phyloP scores from a whole-genome alignment of 768 basidiomycete genomes.

The Termitomyces sp. region DNA sequence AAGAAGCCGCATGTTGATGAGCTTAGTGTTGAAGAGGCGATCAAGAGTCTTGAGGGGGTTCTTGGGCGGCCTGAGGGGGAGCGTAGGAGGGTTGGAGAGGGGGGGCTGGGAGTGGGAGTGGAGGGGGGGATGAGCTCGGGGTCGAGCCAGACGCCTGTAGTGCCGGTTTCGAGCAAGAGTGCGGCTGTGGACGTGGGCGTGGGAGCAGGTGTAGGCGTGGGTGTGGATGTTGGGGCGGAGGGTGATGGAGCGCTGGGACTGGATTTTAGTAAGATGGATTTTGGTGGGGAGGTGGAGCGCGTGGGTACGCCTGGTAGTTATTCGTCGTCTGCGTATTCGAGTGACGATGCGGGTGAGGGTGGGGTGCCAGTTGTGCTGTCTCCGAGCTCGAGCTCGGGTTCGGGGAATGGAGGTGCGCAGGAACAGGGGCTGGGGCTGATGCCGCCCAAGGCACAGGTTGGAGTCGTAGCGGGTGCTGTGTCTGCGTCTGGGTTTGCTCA shows the following conservation, averaged over 20 bases:
- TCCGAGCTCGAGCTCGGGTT: background rate
- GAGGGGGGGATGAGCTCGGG: background rate
- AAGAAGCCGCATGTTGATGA: conserved; percentile 67
- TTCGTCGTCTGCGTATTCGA: conserved; percentile 35
- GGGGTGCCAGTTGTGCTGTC: conserved; percentile 26
- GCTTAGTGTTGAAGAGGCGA: conserved; percentile 73
- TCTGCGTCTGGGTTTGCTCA: background rate
- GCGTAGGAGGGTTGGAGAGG: conserved; percentile 56
- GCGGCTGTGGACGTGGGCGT: conserved; percentile 12
- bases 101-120: conserved; percentile 28
- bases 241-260: conserved; percentile 19
- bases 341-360: conserved; percentile 40
- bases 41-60: conserved; percentile 85
- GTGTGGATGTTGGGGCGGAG: no score
- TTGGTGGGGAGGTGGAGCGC: conserved; percentile 7
- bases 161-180: conserved; percentile 25
- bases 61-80: conserved; percentile 71
- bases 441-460: background rate
- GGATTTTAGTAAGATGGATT: conserved; percentile 14
- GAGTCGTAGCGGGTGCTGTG: background rate
- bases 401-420: background rate
- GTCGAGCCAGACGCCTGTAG: conserved; percentile 36
- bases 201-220: no score
- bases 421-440: background rate
- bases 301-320: conserved; percentile 13